phyloP scores from a whole-genome alignment of 768 basidiomycete genomes.

The Termitomyces sp. region DNA sequence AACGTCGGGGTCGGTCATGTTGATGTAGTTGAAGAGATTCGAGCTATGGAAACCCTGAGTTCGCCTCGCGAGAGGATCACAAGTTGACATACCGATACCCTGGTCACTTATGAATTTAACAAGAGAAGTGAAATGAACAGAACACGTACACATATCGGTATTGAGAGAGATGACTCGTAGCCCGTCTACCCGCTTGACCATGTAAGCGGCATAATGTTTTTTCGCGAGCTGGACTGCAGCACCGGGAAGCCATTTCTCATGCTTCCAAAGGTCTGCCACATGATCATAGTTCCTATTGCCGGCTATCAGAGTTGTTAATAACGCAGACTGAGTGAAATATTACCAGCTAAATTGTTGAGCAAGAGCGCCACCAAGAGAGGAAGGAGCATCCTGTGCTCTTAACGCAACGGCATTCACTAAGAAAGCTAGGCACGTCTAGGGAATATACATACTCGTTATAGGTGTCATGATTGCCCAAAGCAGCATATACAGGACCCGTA shows the following conservation, averaged over 20 bases:
- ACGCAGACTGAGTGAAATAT: background rate
- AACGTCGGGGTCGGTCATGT: conserved; percentile 62
- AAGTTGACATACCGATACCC: conserved; percentile 31
- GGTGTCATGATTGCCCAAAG: conserved; percentile 76
- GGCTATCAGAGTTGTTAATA: background rate
- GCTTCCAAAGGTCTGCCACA: conserved; percentile 65
- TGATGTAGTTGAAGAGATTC: conserved; percentile 78
- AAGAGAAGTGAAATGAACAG: background rate
- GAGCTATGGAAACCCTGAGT: conserved; percentile 30
- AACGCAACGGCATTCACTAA: background rate
- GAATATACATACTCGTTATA: conserved; percentile 51
- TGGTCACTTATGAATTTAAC: background rate
- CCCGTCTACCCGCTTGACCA: conserved; percentile 63
- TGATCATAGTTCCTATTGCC: conserved; percentile 70
- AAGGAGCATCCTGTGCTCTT: conserved; percentile 60
- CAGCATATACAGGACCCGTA: conserved; percentile 70
- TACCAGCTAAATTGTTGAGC: conserved; percentile 67
- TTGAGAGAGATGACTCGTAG: conserved; percentile 72
- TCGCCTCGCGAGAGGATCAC: background rate
- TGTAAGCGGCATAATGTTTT: conserved; percentile 71
- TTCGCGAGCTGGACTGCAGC: conserved; percentile 53
- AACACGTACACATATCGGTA: conserved; percentile 65
- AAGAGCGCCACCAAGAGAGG: conserved; percentile 50
- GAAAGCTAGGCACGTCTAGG: background rate
- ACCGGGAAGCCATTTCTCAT: conserved; percentile 65